These are phyloP conservation scores for Capronia americana DNA, from an alignment of 2,329 filamentous ascomycete genomes.

Conservation along the genomic window DNA sequence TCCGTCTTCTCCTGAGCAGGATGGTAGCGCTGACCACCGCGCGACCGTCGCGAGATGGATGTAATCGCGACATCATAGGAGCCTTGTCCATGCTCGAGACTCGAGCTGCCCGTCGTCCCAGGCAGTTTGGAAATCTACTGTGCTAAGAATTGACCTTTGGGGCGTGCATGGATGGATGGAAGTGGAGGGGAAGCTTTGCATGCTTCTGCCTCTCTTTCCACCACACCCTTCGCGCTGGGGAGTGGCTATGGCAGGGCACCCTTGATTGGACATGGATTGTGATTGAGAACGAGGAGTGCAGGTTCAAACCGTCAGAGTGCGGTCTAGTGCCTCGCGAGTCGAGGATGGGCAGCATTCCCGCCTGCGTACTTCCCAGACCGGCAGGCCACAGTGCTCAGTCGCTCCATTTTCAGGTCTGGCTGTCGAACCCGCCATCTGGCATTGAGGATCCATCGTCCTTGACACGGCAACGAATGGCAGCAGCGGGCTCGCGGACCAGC, in stretches of 20 bases:
- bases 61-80: constrained; percentile 25
- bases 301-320: constrained; percentile 23
- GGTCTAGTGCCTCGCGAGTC: constrained; percentile 23
- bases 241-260: constrained; percentile 20
- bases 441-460: constrained; percentile 20
- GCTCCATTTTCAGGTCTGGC: constrained; percentile 27
- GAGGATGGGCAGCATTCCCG: constrained; percentile 1
- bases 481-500: constrained; percentile 12
- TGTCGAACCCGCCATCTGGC: constrained; percentile 22
- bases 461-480: constrained; percentile 34
- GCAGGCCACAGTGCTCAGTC: constrained; percentile 24
- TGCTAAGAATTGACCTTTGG: constrained; percentile 29
- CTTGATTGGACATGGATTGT: constrained; percentile 26
- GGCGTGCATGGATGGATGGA: constrained; percentile 14
- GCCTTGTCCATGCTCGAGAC: constrained; percentile 24
- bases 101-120: constrained; percentile 9
- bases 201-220: constrained; percentile 25
- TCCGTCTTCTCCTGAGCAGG: constrained; percentile 4
- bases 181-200: constrained; percentile 19
- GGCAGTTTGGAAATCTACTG: constrained; percentile 21
- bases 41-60: constrained; percentile 28
- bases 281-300: constrained; percentile 26
- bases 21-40: constrained; percentile 33
- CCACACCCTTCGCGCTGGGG: constrained; percentile 24
- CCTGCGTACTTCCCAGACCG: constrained; percentile 35